These are phyloP conservation scores for Salix arbutifolia DNA, from an alignment of 345 rosid species.

Conservation along the genomic window DNA sequence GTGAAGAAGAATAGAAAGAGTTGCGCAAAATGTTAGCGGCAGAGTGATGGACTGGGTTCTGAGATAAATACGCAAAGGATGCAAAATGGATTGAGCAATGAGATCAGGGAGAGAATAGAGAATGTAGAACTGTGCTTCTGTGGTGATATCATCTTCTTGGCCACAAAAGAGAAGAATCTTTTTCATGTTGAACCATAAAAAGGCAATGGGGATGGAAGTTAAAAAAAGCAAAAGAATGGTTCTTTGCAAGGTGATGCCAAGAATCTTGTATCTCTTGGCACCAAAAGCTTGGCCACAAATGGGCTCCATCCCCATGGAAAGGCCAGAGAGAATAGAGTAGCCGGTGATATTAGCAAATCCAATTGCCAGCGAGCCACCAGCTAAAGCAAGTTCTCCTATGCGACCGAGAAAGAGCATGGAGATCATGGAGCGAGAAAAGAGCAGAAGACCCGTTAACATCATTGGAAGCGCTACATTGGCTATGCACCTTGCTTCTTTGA, in stretches of 20 bases:
- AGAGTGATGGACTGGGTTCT: slow-evolving; percentile 49
- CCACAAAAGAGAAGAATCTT: slow-evolving; percentile 33
- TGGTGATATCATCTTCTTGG: slow-evolving; percentile 36
- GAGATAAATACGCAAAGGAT: slow-evolving; percentile 43
- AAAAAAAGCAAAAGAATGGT: slow-evolving; percentile 37
- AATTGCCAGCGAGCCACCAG: slow-evolving; percentile 45
- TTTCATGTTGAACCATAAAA: slow-evolving; percentile 40
- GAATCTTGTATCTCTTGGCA: slow-evolving; percentile 32
- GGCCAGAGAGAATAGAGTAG: slow-evolving; percentile 78
- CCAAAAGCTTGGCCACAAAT: slow-evolving; percentile 51
- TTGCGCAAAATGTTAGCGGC: slow-evolving; percentile 64
- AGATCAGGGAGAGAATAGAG: slow-evolving; percentile 43
- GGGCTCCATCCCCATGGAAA: slow-evolving; percentile 55
- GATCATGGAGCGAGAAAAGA: slow-evolving; percentile 49
- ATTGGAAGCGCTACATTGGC: slow-evolving; percentile 39
- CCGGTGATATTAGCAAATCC: slow-evolving; percentile 72
- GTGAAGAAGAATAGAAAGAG: slow-evolving; percentile 54
- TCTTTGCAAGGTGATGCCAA: slow-evolving; percentile 35
- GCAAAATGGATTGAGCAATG: slow-evolving; percentile 37
- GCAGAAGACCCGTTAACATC: slow-evolving; percentile 38
- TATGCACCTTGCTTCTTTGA: slow-evolving; percentile 32
- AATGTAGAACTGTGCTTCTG: slow-evolving; percentile 34
- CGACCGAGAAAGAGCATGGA: slow-evolving; percentile 54
- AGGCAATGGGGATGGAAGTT: slow-evolving; percentile 36
- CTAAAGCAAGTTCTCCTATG: slow-evolving; percentile 40